Conservation (phyloP, 164 flowering plant species). For the Platanus orientalis region DNA sequence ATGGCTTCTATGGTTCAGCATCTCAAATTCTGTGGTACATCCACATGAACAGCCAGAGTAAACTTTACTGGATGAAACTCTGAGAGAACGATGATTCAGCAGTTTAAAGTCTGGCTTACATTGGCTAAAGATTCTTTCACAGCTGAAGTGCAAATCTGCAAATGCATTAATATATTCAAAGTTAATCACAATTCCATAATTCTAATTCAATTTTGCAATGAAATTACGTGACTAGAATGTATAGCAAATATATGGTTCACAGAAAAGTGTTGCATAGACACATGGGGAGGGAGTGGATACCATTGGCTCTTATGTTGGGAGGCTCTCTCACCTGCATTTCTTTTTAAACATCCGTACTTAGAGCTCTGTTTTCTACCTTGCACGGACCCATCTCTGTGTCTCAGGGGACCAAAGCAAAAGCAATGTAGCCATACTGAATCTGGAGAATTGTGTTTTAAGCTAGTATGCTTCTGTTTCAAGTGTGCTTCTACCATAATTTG, state of each 20-base stretch:
- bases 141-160: slow-evolving; percentile 79
- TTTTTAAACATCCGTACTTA: slow-evolving; percentile 42
- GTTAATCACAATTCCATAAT: slow-evolving; percentile 1
- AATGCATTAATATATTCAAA: neutral
- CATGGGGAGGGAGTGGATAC: slow-evolving; percentile 78
- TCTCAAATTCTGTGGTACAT: slow-evolving; percentile 1
- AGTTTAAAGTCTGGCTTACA: slow-evolving; percentile 54
- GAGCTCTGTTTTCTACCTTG: slow-evolving; percentile 45
- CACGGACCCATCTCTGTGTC: slow-evolving; percentile 52
- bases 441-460: slow-evolving; percentile 48
- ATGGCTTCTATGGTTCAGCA: too few species aligned
- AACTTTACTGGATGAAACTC: slow-evolving; percentile 24
- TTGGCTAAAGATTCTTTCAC: slow-evolving; percentile 75
- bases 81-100: slow-evolving; percentile 16
- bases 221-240: too few species aligned
- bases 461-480: slow-evolving; percentile 29
- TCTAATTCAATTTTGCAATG: neutral
- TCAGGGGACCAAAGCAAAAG: slow-evolving; percentile 15
- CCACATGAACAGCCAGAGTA: slow-evolving; percentile 2
- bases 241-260: slow-evolving; percentile 21
- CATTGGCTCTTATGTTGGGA: slow-evolving; percentile 86
- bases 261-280: slow-evolving; percentile 81
- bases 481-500: slow-evolving; percentile 58
- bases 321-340: slow-evolving; percentile 52
- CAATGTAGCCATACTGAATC: slow-evolving; percentile 47